Base-by-base conservation (phyloP, 2,329 filamentous ascomycete species). In the Aphanoascus verrucosus region DNA sequence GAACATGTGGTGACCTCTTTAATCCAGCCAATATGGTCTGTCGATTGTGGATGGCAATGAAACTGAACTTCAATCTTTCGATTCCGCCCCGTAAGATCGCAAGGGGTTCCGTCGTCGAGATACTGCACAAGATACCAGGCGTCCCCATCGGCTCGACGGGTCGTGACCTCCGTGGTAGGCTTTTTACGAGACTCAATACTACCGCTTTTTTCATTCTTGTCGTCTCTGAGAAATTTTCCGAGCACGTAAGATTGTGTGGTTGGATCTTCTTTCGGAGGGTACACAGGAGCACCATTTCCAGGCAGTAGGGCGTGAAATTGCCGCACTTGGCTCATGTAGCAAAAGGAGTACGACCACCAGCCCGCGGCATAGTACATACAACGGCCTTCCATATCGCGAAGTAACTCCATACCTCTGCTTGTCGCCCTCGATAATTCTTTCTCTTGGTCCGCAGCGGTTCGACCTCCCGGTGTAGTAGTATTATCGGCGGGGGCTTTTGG, bases 301-400 rank as follows among this genome's bases (percentile, higher is more conserved):
- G 82, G 81, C 0, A 88, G 80, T 55, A 91, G 72, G 43, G 88
- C 88, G 67, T 96, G 90, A 69, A 94, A 96, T 69, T 96, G 90
- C 63, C 87, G 85, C 57, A 96, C 84, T 58, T 91, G 82, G 57
- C 84, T 79, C 65, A 87, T 87, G 71, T 94, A 93, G 75, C 90
- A 96, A 69, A 95, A 95, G 61, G 84, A 86, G 70, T 96, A 96
- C 64, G 86, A 93, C 90, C 90, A 96, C 90, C 90, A 96, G 0
- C 90, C 90, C 0, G 83, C 86, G 59, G 89, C 72, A 66, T 82
- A 86, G 72, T 91, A 94, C 58, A 96, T 79, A 68, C 90, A 96
- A 49, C 79, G 78, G 2, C 83, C 85, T 51, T 90, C 80, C 69
- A 96, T 84, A 23, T 83, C 82, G 58, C 80, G 79, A 49, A 96